Evolutionary conservation across 176 grass and related monocot species (phyloP), one percentile per base, ranked within the genome.

Genomic region (Musa troglodytarum): DNA sequence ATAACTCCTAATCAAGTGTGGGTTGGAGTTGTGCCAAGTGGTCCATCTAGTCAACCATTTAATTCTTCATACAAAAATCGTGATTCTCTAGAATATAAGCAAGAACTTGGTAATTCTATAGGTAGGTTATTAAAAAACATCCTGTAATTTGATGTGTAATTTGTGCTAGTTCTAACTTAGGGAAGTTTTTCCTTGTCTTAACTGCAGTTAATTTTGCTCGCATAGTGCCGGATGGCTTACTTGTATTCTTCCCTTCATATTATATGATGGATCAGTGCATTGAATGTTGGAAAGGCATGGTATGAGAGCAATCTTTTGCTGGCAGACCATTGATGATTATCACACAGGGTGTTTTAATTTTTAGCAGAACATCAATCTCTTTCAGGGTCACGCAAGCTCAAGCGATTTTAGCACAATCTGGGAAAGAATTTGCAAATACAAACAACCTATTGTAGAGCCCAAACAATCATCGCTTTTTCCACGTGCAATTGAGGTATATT

Each of bases 231-330:
- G 86, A 98, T 82, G 94, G 94, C 43, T 84, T 98, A 10, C 94
- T 98, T 78, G 86, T 98, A 63, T 98, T 98, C 80, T 98, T 98
- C 58, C 90, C 94, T 73, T 98, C 94, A 82, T 98, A 98, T 84
- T 98, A 89, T 77, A 93, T 98, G 94, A 93, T 98, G 94, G 84
- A 93, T 72, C 85, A 91, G 80, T 98, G 90, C 81, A 87, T 98
- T 52, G 86, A 84, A 15, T 98, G 76, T 78, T 98, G 94, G 94
- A 98, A 98, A 93, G 85, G 82, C 73, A 82, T 74, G 88, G 94
- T 98, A 87, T 65, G 76, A 10, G 0, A 26, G 76, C 76, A 52
- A 55, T 43, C 57, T 82, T 78, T 77, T 84, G 22, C 34, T 74
- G 54, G 77, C 58, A 49, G 53, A 51, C 13, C 52, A 4, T 12